These are phyloP conservation scores for Casuarina cunninghamiana DNA, from an alignment of 306 rosid species.

Conservation along the genomic window DNA sequence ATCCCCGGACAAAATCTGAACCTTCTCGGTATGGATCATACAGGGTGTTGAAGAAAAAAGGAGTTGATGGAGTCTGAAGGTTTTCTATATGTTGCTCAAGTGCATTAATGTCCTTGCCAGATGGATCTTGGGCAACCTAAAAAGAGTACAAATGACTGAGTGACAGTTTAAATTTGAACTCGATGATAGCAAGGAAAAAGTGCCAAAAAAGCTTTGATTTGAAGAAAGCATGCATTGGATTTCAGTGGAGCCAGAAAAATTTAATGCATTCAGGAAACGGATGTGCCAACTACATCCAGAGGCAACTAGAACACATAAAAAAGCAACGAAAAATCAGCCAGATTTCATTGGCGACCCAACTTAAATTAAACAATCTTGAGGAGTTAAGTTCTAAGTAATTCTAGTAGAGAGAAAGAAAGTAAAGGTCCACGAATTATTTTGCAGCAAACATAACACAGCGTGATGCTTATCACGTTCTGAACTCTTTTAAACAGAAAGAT, in stretches of 20 bases:
- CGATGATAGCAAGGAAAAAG: not conserved
- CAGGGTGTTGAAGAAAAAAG: conserved; percentile 78
- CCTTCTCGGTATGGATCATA: conserved; percentile 88
- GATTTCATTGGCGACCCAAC: not conserved
- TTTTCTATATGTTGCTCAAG: conserved; percentile 81
- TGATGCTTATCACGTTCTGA: not conserved
- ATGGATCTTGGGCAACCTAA: conserved; percentile 82
- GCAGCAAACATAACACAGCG: not conserved
- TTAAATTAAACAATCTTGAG: not conserved
- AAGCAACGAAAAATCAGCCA: not conserved
- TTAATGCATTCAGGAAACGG: not conserved
- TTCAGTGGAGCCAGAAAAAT: not conserved
- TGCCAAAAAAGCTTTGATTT: not conserved
- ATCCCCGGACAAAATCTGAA: conserved; percentile 81
- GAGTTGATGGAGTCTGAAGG: conserved; percentile 70
- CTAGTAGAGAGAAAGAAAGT: not conserved
- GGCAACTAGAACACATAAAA: not conserved
- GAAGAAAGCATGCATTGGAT: not conserved
- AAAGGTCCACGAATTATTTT: not conserved
- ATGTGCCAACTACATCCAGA: not conserved
- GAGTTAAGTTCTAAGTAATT: not conserved
- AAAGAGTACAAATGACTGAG: conserved; percentile 3
- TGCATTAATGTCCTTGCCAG: conserved; percentile 74
- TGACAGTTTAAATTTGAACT: not conserved
- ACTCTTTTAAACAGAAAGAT: too few relatives aligned